These are phyloP conservation scores for Psophocarpus tetragonolobus DNA, from an alignment of 306 rosid genomes.

Conservation along the genomic window DNA sequence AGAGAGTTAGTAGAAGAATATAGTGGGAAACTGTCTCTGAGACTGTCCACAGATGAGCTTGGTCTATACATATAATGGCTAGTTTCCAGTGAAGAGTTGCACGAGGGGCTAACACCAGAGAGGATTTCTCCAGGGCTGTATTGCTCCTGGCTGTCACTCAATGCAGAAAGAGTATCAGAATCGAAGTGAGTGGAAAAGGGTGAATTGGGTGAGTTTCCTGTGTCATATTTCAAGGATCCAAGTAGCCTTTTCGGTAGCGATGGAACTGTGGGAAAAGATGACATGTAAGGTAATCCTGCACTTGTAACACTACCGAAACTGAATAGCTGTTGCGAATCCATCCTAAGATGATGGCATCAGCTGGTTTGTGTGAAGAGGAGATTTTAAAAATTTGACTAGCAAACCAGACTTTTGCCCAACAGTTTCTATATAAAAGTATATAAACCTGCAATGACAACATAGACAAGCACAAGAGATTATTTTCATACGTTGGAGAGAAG, in stretches of 20 bases:
- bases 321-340: constrained; percentile 79
- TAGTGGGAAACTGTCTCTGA: constrained; percentile 38
- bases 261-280: constrained; percentile 60
- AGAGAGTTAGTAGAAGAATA: constrained; percentile 44
- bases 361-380: constrained; percentile 15
- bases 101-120: constrained; percentile 56
- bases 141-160: constrained; percentile 68
- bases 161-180: constrained; percentile 55
- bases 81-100: constrained; percentile 57
- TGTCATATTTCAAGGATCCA: constrained; percentile 62
- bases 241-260: constrained; percentile 54
- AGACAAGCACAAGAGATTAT: constrained; percentile 23
- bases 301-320: constrained; percentile 51
- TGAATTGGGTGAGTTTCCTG: constrained; percentile 69
- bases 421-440: constrained; percentile 20
- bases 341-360: constrained; percentile 54
- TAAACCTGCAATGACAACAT: constrained; percentile 48
- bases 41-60: constrained; percentile 44
- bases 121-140: constrained; percentile 62
- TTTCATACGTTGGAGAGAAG: not conserved
- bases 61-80: constrained; percentile 41
- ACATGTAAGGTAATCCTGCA: constrained; percentile 57
- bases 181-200: constrained; percentile 63
- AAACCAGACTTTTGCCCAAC: constrained; percentile 18
- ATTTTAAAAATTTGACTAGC: not conserved